Conservation (phyloP, 2,329 filamentous ascomycete species). For the Claviceps purpurea region DNA sequence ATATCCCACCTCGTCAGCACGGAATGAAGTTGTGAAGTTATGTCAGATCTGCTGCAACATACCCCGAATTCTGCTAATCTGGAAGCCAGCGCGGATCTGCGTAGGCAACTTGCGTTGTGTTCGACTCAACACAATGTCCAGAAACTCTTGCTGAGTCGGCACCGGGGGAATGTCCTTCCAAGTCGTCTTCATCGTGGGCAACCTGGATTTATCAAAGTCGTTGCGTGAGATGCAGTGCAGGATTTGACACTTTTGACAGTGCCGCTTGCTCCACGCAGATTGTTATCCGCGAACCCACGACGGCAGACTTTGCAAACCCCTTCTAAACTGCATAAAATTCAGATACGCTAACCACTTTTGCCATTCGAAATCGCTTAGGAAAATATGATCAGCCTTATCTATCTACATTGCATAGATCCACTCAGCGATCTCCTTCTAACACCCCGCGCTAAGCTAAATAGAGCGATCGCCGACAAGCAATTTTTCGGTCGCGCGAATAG, state of each 20-base stretch:
- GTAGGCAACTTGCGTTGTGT: slow-evolving; percentile 89
- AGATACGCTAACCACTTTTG: background rate
- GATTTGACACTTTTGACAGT: slow-evolving; percentile 4
- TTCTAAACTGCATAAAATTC: background rate
- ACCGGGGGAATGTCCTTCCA: slow-evolving; percentile 76
- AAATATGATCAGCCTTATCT: background rate
- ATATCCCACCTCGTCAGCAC: background rate
- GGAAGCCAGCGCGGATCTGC: slow-evolving; percentile 87
- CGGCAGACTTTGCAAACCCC: background rate
- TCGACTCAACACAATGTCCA: slow-evolving; percentile 91
- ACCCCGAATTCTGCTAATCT: slow-evolving; percentile 81
- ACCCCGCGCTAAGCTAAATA: background rate
- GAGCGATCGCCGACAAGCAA: background rate
- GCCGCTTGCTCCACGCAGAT: background rate
- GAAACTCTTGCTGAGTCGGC: slow-evolving; percentile 85
- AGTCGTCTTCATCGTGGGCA: slow-evolving; percentile 43
- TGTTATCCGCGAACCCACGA: background rate
- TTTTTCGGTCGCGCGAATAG: background rate
- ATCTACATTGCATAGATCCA: background rate
- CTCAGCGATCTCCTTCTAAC: background rate
- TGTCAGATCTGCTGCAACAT: slow-evolving; percentile 7
- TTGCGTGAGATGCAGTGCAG: background rate
- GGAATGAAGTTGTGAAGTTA: background rate
- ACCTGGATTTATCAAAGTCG: slow-evolving; percentile 5
- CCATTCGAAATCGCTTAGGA: background rate